These are phyloP conservation scores for Dryas drummondii DNA, from an alignment of 306 rosid species.

Conservation along the genomic window DNA sequence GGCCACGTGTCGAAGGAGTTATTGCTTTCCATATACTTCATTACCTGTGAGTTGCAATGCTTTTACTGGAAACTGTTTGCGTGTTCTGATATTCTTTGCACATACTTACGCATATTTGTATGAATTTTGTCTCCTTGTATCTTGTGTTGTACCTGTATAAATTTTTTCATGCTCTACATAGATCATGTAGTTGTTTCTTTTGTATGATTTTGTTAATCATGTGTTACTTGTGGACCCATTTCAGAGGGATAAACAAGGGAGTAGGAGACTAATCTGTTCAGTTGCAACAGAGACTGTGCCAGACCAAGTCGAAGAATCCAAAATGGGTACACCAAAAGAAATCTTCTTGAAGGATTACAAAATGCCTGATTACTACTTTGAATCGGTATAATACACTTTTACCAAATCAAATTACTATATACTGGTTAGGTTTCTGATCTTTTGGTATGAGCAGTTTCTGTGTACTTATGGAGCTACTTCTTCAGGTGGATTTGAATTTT, in stretches of 20 bases:
- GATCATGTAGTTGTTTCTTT: not conserved
- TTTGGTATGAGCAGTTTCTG: not conserved
- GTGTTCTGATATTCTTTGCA: slow-evolving; percentile 17
- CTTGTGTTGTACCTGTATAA: not conserved
- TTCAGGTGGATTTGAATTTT: slow-evolving; percentile 83
- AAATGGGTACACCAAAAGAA: slow-evolving; percentile 81
- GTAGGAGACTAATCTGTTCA: slow-evolving; percentile 66
- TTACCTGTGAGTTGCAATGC: slow-evolving; percentile 51
- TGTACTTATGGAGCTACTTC: slow-evolving; percentile 21
- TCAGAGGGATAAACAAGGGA: slow-evolving; percentile 55
- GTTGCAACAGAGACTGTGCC: slow-evolving; percentile 65
- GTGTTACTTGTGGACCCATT: slow-evolving; percentile 29
- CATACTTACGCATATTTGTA: not conserved
- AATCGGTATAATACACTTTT: slow-evolving; percentile 41
- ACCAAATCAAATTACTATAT: slow-evolving; percentile 20
- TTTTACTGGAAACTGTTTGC: slow-evolving; percentile 14
- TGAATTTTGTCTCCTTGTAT: slow-evolving; percentile 8
- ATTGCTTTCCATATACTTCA: slow-evolving; percentile 35
- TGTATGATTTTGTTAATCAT: slow-evolving; percentile 18
- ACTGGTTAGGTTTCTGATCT: slow-evolving; percentile 22
- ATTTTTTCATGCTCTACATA: not conserved
- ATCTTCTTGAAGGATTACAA: slow-evolving; percentile 88
- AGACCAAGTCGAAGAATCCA: slow-evolving; percentile 64
- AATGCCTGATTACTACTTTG: slow-evolving; percentile 91
- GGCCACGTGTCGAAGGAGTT: slow-evolving; percentile 40